These are phyloP conservation scores for Trichosporon faecale DNA, from an alignment of 1,284 basidiomycete genomes.

Conservation along the genomic window DNA sequence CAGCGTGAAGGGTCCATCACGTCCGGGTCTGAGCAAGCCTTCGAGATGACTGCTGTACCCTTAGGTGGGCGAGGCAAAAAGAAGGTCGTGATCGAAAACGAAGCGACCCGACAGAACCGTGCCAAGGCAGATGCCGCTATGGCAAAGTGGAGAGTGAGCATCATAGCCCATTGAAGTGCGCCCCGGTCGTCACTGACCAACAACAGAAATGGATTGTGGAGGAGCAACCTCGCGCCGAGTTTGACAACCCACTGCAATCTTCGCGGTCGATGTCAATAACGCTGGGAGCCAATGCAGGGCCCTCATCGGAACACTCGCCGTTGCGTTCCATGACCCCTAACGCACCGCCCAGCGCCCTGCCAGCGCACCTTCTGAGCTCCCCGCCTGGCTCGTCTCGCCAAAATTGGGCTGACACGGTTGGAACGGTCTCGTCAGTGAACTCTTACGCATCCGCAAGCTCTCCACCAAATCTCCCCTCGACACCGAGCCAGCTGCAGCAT, in stretches of 20 bases:
- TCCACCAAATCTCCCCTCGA: background rate
- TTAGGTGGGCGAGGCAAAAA: slow-evolving; percentile 10
- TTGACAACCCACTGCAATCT: slow-evolving; percentile 9
- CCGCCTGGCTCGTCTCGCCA: background rate
- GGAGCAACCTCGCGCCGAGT: slow-evolving; percentile 25
- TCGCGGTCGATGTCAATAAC: slow-evolving; percentile 11
- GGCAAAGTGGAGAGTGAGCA: slow-evolving; percentile 47
- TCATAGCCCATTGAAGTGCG: no score
- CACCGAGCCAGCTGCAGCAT: background rate
- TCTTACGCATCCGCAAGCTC: slow-evolving; percentile 1
- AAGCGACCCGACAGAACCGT: slow-evolving; percentile 18
- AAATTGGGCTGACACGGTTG: background rate
- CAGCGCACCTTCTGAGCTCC: background rate
- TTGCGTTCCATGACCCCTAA: background rate
- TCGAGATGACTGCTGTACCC: slow-evolving; percentile 22
- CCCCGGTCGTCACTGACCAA: slow-evolving; percentile 9
- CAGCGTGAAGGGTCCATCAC: background rate
- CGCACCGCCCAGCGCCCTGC: background rate
- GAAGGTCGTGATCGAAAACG: slow-evolving; percentile 21
- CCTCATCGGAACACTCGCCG: background rate
- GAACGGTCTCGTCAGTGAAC: background rate
- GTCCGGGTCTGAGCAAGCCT: slow-evolving; percentile 9
- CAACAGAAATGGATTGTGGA: slow-evolving; percentile 44
- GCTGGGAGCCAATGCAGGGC: background rate
- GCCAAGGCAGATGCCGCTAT: slow-evolving; percentile 40